phyloP scores from a whole-genome alignment of 1,284 basidiomycete genomes.

The Ganoderma sinense region DNA sequence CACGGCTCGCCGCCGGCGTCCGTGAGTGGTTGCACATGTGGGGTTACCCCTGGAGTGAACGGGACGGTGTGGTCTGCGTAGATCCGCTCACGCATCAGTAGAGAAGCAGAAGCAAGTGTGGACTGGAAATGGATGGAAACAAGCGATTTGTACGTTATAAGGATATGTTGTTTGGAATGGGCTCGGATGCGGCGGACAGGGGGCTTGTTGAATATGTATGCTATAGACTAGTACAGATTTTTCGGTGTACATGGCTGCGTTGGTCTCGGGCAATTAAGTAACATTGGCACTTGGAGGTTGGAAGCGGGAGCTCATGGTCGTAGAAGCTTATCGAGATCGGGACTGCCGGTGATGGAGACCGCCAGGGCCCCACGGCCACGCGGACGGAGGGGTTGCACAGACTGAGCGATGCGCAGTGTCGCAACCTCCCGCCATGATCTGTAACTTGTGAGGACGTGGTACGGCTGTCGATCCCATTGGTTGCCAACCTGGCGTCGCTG shows the following conservation, averaged over 20 bases:
- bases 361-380: neutral
- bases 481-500: constrained; percentile 4
- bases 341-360: neutral
- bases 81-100: constrained; percentile 77
- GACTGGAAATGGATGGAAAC: constrained; percentile 8
- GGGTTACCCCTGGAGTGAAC: constrained; percentile 96
- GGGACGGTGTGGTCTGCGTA: constrained; percentile 88
- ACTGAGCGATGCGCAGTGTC: neutral
- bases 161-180: neutral
- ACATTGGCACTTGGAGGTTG: neutral
- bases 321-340: neutral
- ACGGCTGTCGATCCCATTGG: neutral
- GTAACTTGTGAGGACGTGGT: constrained; percentile 1
- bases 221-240: constrained; percentile 10
- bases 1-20: constrained; percentile 83
- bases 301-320: neutral
- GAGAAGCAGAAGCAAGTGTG: neutral
- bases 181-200: neutral
- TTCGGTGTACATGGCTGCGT: neutral
- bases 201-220: constrained; percentile 16
- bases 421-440: constrained; percentile 6
- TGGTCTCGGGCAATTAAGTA: neutral
- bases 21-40: constrained; percentile 91
- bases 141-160: constrained; percentile 21
- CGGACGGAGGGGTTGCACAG: neutral